phyloP scores from a whole-genome alignment of 2,329 filamentous ascomycete genomes.

The Capronia epimyces region DNA sequence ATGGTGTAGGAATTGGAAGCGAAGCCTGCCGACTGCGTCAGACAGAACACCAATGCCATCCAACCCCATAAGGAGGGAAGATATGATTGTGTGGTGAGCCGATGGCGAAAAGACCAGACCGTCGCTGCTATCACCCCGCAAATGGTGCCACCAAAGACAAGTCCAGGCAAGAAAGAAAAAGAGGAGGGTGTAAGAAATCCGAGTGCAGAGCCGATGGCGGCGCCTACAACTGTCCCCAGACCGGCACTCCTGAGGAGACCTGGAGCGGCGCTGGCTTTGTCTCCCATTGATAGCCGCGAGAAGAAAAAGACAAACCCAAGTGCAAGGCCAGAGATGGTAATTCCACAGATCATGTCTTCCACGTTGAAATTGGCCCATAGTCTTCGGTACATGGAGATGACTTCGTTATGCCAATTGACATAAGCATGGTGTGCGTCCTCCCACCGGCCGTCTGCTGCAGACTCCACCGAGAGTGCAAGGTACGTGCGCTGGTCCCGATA shows the following conservation, averaged over 20 bases:
- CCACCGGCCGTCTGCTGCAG: constrained; percentile 27
- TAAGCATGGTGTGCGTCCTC: constrained; percentile 54
- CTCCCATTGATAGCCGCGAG: constrained; percentile 52
- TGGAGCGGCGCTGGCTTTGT: constrained; percentile 51
- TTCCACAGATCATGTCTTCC: constrained; percentile 74
- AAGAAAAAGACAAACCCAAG: constrained; percentile 69
- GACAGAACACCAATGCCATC: constrained; percentile 71
- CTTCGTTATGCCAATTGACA: constrained; percentile 69
- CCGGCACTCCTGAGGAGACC: constrained; percentile 49
- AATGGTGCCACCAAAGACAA: constrained; percentile 37
- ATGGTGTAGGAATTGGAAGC: constrained; percentile 98
- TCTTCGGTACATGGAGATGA: constrained; percentile 69
- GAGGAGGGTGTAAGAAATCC: constrained; percentile 15
- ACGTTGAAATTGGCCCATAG: constrained; percentile 93
- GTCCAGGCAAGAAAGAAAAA: constrained; percentile 28
- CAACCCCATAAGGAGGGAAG: constrained; percentile 83
- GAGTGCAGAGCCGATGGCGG: constrained; percentile 29
- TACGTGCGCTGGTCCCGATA: constrained; percentile 8
- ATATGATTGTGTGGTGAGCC: constrained; percentile 38
- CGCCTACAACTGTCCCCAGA: constrained; percentile 46
- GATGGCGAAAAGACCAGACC: constrained; percentile 11
- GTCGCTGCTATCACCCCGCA: constrained; percentile 42
- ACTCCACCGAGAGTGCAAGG: constrained; percentile 28
- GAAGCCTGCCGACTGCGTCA: constrained; percentile 88
- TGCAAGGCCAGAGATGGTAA: constrained; percentile 63